Base-by-base conservation (phyloP, 2,329 filamentous ascomycete genomes). In the Gliomastix tumulicola region DNA sequence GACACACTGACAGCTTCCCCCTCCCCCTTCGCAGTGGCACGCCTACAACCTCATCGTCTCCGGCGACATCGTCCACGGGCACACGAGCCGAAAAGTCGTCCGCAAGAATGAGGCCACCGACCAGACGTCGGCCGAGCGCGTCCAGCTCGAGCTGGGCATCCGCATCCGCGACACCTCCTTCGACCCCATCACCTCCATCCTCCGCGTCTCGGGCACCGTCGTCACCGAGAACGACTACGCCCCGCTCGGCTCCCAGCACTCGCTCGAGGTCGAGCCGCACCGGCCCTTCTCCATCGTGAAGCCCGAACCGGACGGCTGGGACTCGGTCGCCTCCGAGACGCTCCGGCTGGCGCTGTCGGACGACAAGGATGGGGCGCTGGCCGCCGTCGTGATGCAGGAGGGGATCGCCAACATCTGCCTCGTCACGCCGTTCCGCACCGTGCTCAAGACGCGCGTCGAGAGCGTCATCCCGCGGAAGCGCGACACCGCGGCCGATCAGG, bases 351-450 rank as follows among this genome's bases (percentile, higher is more conserved):
- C 88, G 1, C 72, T 90, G 12, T 81, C 86, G 49, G 79, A 85
- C 47, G 82, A 87, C 45, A 81, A 82, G 51, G 80, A 84, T 43
- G 88, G 88, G 2, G 84, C 90, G 43, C 74, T 94, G 15, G 87
- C 88, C 38, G 90, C 92, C 0, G 82, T 97, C 1, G 85, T 97
- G 18, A 90, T 98, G 84, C 86, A 94, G 50, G 90, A 97, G 51
- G 84, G 85, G 13, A 60, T 85, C 13, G 84, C 87, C 39, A 88
- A 89, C 56, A 84, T 92, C 44, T 90, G 85, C 57, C 70, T 89
- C 17, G 84, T 92, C 38, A 89, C 84, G 4, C 80, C 88, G 52
- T 81, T 83, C 56, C 83, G 87, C 48, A 90, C 85, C 4, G 73
- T 90, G 20, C 60, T 88, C 38, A 82, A 85, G 47, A 54, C 59